Percentiles rank a stretch among this genome's conserved stretches.
These are phyloP conservation scores for Populus hybrid DNA, from an alignment of 441 rosid species.

Conservation along the genomic window DNA sequence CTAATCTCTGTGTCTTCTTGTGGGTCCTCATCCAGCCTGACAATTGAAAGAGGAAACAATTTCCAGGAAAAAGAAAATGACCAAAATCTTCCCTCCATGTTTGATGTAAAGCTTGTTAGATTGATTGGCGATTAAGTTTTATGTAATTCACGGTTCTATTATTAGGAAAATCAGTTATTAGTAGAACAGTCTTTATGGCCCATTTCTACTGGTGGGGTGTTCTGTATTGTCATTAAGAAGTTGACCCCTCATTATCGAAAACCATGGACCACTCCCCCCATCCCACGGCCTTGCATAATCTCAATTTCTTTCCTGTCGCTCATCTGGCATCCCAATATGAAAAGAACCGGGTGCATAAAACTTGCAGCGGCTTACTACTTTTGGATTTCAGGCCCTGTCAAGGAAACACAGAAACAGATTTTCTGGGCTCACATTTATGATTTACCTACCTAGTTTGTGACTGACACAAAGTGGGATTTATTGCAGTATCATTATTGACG, in stretches of 20 bases:
- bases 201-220: slow-evolving; percentile 19
- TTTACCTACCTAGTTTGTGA: not conserved
- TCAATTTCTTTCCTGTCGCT: not conserved
- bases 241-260: slow-evolving; percentile 9
- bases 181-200: slow-evolving; percentile 8
- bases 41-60: slow-evolving; percentile 22
- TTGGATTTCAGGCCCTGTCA: not conserved
- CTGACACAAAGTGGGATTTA: not conserved
- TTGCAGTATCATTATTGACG: not conserved
- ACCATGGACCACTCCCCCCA: not conserved
- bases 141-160: slow-evolving; percentile 30
- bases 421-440: not conserved
- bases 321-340: not conserved
- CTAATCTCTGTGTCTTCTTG: slow-evolving; percentile 18
- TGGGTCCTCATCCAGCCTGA: slow-evolving; percentile 14
- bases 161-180: slow-evolving; percentile 27
- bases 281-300: not conserved
- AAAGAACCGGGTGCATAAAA: not conserved
- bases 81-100: slow-evolving; percentile 10
- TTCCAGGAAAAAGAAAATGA: slow-evolving; percentile 15
- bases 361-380: not conserved
- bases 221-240: slow-evolving; percentile 13
- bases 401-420: not conserved
- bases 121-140: slow-evolving; percentile 18
- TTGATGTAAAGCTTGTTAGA: slow-evolving; percentile 32